A percentile compares a stretch with the other conserved stretches of the same genome.
phyloP scores from a whole-genome alignment of 2,329 filamentous ascomycete species.

The Stemphylium lycopersici region DNA sequence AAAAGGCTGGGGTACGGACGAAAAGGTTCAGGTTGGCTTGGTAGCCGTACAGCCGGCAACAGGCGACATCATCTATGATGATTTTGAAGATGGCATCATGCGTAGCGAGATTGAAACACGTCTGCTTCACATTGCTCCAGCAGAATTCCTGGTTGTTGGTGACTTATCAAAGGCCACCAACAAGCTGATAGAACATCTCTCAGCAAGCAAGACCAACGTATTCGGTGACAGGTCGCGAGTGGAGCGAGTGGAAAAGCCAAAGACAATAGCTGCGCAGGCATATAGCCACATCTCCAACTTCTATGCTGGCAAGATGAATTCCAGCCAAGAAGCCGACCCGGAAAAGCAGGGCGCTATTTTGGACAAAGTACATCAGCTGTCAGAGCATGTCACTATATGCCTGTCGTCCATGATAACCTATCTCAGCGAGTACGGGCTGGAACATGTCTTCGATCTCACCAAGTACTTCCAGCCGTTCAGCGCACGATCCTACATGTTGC shows the following conservation, averaged over 20 bases:
- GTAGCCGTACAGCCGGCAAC: conserved; percentile 95
- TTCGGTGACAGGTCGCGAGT: conserved; percentile 90
- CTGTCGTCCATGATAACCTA: conserved; percentile 96
- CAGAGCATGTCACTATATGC: conserved; percentile 86
- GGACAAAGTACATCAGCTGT: conserved; percentile 83
- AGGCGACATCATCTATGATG: conserved; percentile 93
- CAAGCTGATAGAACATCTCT: conserved; percentile 88
- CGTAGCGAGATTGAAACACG: conserved; percentile 93
- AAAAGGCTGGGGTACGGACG: conserved; percentile 83
- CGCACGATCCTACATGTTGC: conserved; percentile 89
- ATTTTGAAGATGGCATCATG: conserved; percentile 98
- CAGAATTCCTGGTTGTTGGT: conserved; percentile 92
- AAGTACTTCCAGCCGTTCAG: conserved; percentile 98
- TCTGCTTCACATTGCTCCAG: conserved; percentile 92
- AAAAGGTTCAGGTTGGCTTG: conserved; percentile 90
- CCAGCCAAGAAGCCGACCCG: conserved; percentile 36
- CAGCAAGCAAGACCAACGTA: conserved; percentile 84
- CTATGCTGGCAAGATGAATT: conserved; percentile 84
- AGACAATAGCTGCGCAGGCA: conserved; percentile 82
- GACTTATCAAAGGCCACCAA: conserved; percentile 89
- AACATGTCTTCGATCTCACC: conserved; percentile 94
- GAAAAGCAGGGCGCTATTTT: conserved; percentile 65
- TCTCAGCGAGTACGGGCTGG: conserved; percentile 86
- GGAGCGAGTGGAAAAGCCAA: conserved; percentile 75
- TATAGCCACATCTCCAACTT: conserved; percentile 91